Conservation (phyloP, 208 protist species). For the Naegleria gruberi region DNA sequence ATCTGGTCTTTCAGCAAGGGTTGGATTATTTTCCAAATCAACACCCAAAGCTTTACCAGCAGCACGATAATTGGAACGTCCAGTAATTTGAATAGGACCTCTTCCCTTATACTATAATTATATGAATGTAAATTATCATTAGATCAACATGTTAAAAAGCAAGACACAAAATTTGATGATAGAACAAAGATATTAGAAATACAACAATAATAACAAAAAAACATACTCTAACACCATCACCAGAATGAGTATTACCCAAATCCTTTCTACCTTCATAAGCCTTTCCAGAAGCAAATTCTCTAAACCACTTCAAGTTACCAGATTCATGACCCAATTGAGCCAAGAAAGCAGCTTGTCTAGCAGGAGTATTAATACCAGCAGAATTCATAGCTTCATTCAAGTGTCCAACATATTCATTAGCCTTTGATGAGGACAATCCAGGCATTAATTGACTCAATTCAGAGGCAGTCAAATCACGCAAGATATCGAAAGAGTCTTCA, state of each 20-base stretch:
- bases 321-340: conserved; percentile 33
- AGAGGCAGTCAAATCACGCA: neutral
- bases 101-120: conserved; percentile 34
- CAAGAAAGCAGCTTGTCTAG: conserved; percentile 1
- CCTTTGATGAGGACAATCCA: neutral
- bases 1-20: neutral
- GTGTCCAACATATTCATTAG: neutral
- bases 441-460: neutral
- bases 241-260: conserved; percentile 31
- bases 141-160: too few species aligned
- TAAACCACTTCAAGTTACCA: conserved; percentile 15
- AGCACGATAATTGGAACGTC: conserved; percentile 26
- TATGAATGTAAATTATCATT: too few species aligned
- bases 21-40: conserved; percentile 17
- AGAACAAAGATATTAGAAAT: too few species aligned
- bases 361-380: neutral
- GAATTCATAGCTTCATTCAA: neutral
- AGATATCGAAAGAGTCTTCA: too few species aligned
- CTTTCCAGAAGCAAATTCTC: conserved; percentile 31
- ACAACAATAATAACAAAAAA: too few species aligned
- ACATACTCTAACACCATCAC: conserved; percentile 26
- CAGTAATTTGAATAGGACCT: conserved; percentile 34
- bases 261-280: conserved; percentile 36
- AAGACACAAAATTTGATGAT: too few species aligned
- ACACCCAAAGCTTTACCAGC: conserved; percentile 25